Percentiles rank a stretch among this genome's conserved stretches.
These are phyloP conservation scores for Paracamarosporium sp. DNA, from an alignment of 2,329 filamentous ascomycete species.

Conservation along the genomic window DNA sequence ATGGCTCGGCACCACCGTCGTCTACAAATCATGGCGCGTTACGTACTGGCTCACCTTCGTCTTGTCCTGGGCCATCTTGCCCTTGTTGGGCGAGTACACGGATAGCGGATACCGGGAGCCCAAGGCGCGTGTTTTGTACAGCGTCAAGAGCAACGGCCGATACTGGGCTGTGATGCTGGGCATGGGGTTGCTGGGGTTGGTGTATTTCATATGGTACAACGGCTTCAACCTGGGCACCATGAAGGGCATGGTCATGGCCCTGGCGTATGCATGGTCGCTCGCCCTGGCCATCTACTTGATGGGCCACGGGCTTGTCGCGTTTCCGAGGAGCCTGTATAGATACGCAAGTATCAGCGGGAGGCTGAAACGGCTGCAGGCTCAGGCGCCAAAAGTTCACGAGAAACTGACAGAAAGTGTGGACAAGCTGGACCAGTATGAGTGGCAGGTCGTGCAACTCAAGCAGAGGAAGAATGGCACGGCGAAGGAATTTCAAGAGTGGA, in stretches of 20 bases:
- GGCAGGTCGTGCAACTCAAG: constrained; percentile 78
- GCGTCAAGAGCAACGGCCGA: constrained; percentile 82
- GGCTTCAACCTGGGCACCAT: constrained; percentile 75
- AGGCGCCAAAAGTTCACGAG: constrained; percentile 84
- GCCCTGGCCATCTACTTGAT: constrained; percentile 94
- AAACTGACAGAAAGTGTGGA: constrained; percentile 84
- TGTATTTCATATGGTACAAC: constrained; percentile 84
- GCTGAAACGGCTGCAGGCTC: constrained; percentile 75
- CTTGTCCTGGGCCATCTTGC: constrained; percentile 93
- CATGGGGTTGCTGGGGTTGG: constrained; percentile 71
- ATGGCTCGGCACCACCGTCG: constrained; percentile 79
- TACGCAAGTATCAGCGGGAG: constrained; percentile 78
- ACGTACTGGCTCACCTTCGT: constrained; percentile 97
- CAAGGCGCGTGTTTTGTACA: constrained; percentile 80
- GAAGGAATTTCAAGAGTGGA: constrained; percentile 85
- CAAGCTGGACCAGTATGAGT: constrained; percentile 80
- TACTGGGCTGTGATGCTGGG: constrained; percentile 84
- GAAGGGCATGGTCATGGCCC: constrained; percentile 87
- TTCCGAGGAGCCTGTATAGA: constrained; percentile 81
- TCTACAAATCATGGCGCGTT: constrained; percentile 91
- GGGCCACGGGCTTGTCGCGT: constrained; percentile 93
- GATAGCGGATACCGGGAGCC: constrained; percentile 93
- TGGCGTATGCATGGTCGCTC: constrained; percentile 93
- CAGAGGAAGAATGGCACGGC: constrained; percentile 82
- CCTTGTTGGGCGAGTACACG: constrained; percentile 90